These are phyloP conservation scores for Plasmodium yoelii DNA, from an alignment of 169 alveolate genomes.

Conservation along the genomic window DNA sequence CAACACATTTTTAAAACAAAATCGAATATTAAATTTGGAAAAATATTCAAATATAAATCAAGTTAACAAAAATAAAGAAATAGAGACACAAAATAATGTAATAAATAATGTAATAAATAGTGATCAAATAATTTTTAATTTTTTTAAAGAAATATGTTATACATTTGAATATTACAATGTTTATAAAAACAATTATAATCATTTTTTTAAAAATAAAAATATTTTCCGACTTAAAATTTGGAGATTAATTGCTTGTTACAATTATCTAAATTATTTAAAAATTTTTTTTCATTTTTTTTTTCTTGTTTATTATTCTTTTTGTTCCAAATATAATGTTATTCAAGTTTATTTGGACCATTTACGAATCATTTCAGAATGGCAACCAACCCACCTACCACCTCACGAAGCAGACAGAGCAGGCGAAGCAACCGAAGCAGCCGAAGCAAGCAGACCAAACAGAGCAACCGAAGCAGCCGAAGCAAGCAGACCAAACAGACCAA, in stretches of 20 bases:
- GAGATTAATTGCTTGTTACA: conserved; percentile 40
- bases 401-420: too few relatives aligned
- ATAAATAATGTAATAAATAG: too few relatives aligned
- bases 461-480: too few relatives aligned
- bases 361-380: background rate
- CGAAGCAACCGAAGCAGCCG: too few relatives aligned
- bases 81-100: too few relatives aligned
- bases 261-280: conserved; percentile 29
- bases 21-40: too few relatives aligned
- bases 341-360: conserved; percentile 17
- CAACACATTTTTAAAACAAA: background rate
- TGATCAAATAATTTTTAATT: too few relatives aligned
- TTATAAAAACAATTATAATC: conserved; percentile 10
- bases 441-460: too few relatives aligned
- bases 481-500: too few relatives aligned
- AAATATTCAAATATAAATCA: too few relatives aligned
- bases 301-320: conserved; percentile 26
- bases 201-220: conserved; percentile 13
- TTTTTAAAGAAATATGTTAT: background rate
- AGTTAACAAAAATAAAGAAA: too few relatives aligned
- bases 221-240: conserved; percentile 26
- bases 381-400: too few relatives aligned
- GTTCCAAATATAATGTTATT: conserved; percentile 11
- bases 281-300: conserved; percentile 25
- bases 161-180: conserved; percentile 24